Evolutionary conservation across 352 stramenopile species (phyloP), one percentile per base, ranked within the genome.

Genomic region (Phytophthora tentaculata): DNA sequence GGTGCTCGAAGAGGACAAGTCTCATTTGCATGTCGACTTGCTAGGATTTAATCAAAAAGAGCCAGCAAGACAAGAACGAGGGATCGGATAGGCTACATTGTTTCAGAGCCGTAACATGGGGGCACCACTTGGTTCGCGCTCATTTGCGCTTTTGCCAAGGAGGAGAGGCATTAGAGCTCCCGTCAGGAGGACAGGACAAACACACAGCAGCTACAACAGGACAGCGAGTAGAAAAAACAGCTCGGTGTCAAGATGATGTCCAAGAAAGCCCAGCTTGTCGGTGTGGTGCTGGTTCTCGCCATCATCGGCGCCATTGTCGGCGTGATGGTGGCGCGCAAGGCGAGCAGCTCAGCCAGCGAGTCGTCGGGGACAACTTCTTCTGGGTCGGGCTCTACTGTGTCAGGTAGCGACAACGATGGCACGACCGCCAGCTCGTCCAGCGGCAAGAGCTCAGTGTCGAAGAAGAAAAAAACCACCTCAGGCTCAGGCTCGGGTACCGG

Each of bases 301-400:
- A 68, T 81, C 35, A 68, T 87, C 58, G 81, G 78, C 53, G 81
- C 73, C 9, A 73, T 83, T 52, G 60, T 87, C 57, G 81, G 64
- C 20, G 57, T 87, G 3, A 69, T 89, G 63, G 64, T 80, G 14
- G 67, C 45, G 54, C 67, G 68, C 47, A 49, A 80, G 16, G 26
- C 52, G 10, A 62, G 57, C 39, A 67, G 52, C 41, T 80, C 68
- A 28, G 56, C 72, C 13, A 80, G 55, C 45, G 61, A 73, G 48
- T 74, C 69, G 56, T 63, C 64, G 16, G 64, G 62, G 32, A 59
- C 61, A 47, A 53, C 57, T 12, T 66, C 47, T 41, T 64, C 59
- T 9, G 61, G 57, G 32, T 80, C 68, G 13, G 56, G 50, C 23
- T 55, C 60, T 23, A 65, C 45, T 61, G 32, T 61, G 4, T 22